phyloP scores from a whole-genome alignment of 768 basidiomycete species.

The Tephrocybe sp. region DNA sequence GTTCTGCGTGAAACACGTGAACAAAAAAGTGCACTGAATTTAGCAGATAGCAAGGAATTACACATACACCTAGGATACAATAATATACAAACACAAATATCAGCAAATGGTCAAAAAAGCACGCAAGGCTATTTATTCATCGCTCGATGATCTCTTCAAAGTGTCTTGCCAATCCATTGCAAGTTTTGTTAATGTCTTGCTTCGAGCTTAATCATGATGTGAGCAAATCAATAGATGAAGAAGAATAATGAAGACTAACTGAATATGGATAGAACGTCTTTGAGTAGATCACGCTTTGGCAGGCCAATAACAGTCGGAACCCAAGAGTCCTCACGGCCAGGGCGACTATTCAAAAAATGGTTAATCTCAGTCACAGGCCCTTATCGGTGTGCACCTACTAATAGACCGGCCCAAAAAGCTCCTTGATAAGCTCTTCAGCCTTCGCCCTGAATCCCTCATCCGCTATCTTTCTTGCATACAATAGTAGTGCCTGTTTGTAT shows the following conservation, averaged over 20 bases:
- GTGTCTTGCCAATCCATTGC: slow-evolving; percentile 84
- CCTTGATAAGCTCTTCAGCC: slow-evolving; percentile 89
- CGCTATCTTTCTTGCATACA: slow-evolving; percentile 83
- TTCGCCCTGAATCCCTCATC: slow-evolving; percentile 88
- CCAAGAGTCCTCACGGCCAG: slow-evolving; percentile 67
- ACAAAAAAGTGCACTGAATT: too few species aligned
- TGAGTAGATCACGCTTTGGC: slow-evolving; percentile 78
- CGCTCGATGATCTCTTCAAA: slow-evolving; percentile 60
- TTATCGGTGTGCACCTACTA: slow-evolving; percentile 54
- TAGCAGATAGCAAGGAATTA: too few species aligned
- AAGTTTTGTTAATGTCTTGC: slow-evolving; percentile 72
- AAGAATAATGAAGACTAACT: slow-evolving; percentile 46
- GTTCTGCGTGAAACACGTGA: too few species aligned
- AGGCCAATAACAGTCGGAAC: slow-evolving; percentile 67
- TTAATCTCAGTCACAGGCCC: not conserved
- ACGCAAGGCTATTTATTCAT: slow-evolving; percentile 38
- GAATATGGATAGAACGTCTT: slow-evolving; percentile 77
- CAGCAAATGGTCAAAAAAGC: too few species aligned
- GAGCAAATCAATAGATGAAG: not conserved
- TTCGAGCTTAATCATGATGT: slow-evolving; percentile 50
- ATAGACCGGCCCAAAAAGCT: slow-evolving; percentile 88
- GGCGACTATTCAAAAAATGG: slow-evolving; percentile 52
- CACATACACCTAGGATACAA: slow-evolving; percentile 3
- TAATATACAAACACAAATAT: not conserved
- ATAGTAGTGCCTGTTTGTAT: slow-evolving; percentile 71